Conservation (phyloP, 2,329 filamentous ascomycete genomes). For the Xenosphaeropsis pyriputrescens region DNA sequence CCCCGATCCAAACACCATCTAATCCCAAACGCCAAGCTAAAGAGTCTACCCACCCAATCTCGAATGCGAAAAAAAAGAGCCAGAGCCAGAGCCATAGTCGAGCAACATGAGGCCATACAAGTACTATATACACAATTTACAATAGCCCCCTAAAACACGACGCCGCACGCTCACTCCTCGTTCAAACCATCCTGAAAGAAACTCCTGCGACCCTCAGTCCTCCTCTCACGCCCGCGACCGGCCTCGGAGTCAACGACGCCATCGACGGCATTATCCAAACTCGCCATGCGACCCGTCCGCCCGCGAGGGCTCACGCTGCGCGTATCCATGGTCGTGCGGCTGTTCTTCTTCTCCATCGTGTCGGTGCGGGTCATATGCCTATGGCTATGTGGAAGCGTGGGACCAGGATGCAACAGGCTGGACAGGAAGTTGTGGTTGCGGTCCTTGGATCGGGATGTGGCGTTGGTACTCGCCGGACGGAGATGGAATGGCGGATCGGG, state of each 20-base stretch:
- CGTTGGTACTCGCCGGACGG: conserved; percentile 3
- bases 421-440: conserved; percentile 12
- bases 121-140: background rate
- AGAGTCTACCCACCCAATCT: background rate
- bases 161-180: background rate
- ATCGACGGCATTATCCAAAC: background rate
- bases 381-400: conserved; percentile 11
- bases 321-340: background rate
- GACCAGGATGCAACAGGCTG: conserved; percentile 16
- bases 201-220: conserved; percentile 7
- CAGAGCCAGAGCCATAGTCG: background rate
- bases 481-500: background rate
- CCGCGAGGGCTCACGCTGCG: background rate
- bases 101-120: background rate
- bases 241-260: background rate
- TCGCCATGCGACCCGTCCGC: background rate
- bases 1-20: no score
- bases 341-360: conserved; percentile 2
- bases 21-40: no score
- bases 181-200: conserved; percentile 12
- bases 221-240: background rate
- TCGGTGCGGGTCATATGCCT: background rate
- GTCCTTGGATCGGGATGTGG: conserved; percentile 1
- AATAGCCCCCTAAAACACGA: no score
- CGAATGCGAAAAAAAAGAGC: background rate